These are phyloP conservation scores for Xylaria multiplex DNA, from an alignment of 2,329 filamentous ascomycete genomes.

Conservation along the genomic window DNA sequence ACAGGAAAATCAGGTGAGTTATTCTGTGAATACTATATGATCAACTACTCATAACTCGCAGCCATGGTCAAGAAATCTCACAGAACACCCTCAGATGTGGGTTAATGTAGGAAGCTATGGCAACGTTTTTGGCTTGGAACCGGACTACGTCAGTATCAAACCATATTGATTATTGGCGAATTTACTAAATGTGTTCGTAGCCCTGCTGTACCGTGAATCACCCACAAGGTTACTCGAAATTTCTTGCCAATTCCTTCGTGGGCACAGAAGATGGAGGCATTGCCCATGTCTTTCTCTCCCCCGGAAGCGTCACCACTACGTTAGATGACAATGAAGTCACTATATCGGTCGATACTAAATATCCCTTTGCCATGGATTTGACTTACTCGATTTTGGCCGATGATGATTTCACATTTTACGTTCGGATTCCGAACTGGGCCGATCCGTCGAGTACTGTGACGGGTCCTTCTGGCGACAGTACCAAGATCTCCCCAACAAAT, in stretches of 20 bases:
- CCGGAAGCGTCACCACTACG: slow-evolving; percentile 54
- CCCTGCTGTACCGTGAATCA: slow-evolving; percentile 69
- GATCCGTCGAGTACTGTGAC: slow-evolving; percentile 40
- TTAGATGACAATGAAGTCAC: slow-evolving; percentile 53
- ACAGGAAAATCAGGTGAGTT: slow-evolving; percentile 60
- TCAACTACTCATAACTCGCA: slow-evolving; percentile 28
- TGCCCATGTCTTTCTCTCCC: slow-evolving; percentile 63
- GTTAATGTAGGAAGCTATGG: slow-evolving; percentile 56
- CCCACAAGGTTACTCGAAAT: slow-evolving; percentile 66
- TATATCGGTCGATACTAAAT: slow-evolving; percentile 58
- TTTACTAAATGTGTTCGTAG: slow-evolving; percentile 34
- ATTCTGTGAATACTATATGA: neutral
- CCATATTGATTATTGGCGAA: neutral
- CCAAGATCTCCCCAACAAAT: slow-evolving; percentile 36
- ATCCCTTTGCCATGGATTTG: slow-evolving; percentile 53
- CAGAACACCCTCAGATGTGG: slow-evolving; percentile 50
- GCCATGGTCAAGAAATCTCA: slow-evolving; percentile 58
- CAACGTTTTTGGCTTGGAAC: slow-evolving; percentile 62
- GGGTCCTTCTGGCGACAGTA: slow-evolving; percentile 22
- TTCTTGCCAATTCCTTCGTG: slow-evolving; percentile 60
- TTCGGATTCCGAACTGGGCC: slow-evolving; percentile 49
- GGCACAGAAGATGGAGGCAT: slow-evolving; percentile 56
- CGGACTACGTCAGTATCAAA: slow-evolving; percentile 53
- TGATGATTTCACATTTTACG: slow-evolving; percentile 47
- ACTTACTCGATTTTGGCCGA: slow-evolving; percentile 47